A percentile compares a stretch with the other conserved stretches of the same genome.
These are phyloP conservation scores for Brassica rapa DNA, from an alignment of 345 rosid species.

Conservation along the genomic window DNA sequence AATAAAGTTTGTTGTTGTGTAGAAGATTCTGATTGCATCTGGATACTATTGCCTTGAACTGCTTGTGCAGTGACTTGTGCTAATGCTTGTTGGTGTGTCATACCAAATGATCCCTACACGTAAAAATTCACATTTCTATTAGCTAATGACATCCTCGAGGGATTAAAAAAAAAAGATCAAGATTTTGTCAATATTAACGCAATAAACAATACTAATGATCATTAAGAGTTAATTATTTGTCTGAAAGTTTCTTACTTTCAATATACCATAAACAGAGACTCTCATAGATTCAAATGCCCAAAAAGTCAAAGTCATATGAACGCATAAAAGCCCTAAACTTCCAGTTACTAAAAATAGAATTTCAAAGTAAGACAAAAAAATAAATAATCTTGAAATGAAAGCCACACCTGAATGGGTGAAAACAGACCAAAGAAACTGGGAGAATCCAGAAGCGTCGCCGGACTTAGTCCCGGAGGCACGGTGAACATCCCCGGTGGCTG, in stretches of 20 bases:
- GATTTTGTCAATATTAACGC: not conserved
- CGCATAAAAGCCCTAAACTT: conserved; percentile 20
- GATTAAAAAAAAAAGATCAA: not conserved
- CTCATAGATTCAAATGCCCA: not conserved
- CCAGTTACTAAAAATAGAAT: conserved; percentile 26
- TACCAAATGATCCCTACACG: conserved; percentile 67
- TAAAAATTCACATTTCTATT: not conserved
- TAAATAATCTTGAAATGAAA: not conserved
- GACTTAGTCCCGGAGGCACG: conserved; percentile 57
- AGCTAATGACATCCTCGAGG: not conserved
- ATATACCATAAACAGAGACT: not conserved
- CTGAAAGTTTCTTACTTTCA: conserved; percentile 10
- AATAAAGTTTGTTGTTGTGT: conserved; percentile 38
- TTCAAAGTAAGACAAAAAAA: not conserved
- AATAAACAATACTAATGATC: conserved; percentile 1
- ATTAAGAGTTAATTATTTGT: not conserved
- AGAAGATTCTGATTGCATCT: conserved; percentile 42
- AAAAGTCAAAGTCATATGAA: not conserved
- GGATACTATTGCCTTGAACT: conserved; percentile 49
- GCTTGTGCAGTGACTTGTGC: conserved; percentile 89
- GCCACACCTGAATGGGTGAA: conserved; percentile 61
- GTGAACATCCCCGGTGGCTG: conserved; percentile 55
- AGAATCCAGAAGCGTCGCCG: conserved; percentile 60
- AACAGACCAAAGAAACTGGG: conserved; percentile 68
- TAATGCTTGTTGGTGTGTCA: conserved; percentile 81